A percentile compares a stretch with the other conserved stretches of the same genome.
Conservation (phyloP, 2,329 filamentous ascomycete genomes). For the Myriangium duriaei region DNA sequence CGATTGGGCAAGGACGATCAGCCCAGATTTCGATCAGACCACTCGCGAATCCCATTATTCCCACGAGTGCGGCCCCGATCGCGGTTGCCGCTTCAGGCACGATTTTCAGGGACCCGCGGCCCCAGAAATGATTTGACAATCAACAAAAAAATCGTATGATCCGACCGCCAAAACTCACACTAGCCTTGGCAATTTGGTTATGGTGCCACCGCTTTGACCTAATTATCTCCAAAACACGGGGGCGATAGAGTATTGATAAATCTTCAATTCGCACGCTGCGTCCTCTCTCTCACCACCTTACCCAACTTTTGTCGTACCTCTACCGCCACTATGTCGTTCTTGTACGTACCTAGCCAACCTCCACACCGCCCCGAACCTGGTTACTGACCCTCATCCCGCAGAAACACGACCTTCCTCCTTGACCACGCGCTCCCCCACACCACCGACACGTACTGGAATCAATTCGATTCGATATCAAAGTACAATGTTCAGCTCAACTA, state of each 20-base stretch:
- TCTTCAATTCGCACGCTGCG: no score
- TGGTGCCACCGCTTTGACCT: no score
- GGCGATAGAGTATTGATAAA: no score
- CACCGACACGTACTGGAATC: constrained; percentile 50
- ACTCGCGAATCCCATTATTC: no score
- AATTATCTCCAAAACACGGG: no score
- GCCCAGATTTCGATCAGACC: no score
- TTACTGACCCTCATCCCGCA: constrained; percentile 7
- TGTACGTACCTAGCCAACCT: constrained; percentile 11
- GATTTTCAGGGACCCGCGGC: constrained; percentile 3
- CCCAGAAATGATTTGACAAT: not conserved
- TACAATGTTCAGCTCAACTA: constrained; percentile 80
- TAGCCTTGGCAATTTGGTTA: constrained; percentile 4
- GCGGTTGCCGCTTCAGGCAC: not conserved
- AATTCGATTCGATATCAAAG: constrained; percentile 52
- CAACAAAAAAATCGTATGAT: constrained; percentile 7
- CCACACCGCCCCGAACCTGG: not conserved
- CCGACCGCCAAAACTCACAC: constrained; percentile 2
- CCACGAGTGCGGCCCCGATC: no score
- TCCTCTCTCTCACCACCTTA: not conserved
- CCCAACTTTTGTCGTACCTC: no score
- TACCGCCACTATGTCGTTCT: constrained; percentile 14
- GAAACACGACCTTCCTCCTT: constrained; percentile 22
- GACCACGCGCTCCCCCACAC: constrained; percentile 25
- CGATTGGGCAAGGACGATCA: no score